phyloP scores from a whole-genome alignment of 306 rosid species.

The Mimosa pudica region DNA sequence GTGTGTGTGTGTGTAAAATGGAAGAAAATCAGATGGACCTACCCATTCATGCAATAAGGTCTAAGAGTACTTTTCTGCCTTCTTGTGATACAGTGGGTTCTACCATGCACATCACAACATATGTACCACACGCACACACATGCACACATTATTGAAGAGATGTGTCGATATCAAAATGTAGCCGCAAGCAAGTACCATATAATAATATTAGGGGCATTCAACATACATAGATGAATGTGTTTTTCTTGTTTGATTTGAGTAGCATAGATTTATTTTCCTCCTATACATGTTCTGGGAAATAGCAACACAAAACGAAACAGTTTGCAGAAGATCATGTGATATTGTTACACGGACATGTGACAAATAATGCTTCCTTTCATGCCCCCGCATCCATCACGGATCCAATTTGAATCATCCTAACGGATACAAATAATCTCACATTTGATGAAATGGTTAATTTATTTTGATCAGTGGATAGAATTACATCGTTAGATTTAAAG shows the following conservation, averaged over 20 bases:
- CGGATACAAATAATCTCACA: background rate
- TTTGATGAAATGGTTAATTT: too few relatives aligned
- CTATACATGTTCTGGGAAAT: background rate
- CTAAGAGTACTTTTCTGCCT: slow-evolving; percentile 24
- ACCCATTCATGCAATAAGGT: slow-evolving; percentile 5
- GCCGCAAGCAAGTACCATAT: background rate
- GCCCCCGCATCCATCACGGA: background rate
- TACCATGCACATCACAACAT: slow-evolving; percentile 38
- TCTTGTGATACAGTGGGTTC: slow-evolving; percentile 41
- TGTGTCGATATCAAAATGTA: background rate
- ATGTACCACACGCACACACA: background rate
- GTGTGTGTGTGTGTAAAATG: background rate
- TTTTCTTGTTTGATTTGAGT: background rate
- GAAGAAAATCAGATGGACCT: slow-evolving; percentile 16
- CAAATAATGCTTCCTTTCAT: background rate
- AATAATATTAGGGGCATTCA: background rate
- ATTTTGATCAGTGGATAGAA: background rate
- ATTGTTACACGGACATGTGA: background rate
- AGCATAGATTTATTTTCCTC: background rate
- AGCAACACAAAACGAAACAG: background rate
- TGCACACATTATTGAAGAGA: background rate
- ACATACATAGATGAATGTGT: background rate
- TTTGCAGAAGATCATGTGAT: background rate
- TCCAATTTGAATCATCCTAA: too few relatives aligned
- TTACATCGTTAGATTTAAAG: background rate